Evolutionary conservation across 202 grass and related monocot genomes (phyloP).

Genomic region (Cymbopogon flexuosus): DNA sequence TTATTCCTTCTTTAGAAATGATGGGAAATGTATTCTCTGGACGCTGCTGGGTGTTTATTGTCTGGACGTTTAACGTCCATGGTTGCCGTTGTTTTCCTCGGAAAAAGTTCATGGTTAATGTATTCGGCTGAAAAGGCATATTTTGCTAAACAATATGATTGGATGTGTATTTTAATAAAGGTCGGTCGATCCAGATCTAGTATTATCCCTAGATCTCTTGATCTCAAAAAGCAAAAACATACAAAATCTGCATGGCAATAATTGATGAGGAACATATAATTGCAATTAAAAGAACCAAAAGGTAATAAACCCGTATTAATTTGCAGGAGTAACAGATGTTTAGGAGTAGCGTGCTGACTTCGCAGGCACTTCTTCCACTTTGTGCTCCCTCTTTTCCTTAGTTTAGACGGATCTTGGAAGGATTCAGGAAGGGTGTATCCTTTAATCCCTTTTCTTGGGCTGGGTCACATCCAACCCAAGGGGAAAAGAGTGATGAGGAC

Average conservation of each 20-base stretch:
- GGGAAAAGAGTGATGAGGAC: not conserved
- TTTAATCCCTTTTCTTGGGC: slow-evolving; percentile 27
- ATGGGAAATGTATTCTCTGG: slow-evolving; percentile 12
- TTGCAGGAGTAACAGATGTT: not conserved
- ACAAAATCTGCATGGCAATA: not conserved
- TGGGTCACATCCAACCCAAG: slow-evolving; percentile 33
- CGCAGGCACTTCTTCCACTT: not conserved
- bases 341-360: slow-evolving; percentile 22
- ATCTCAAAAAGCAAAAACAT: not conserved
- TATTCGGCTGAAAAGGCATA: slow-evolving; percentile 2
- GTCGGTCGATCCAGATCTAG: not conserved
- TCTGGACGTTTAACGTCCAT: not conserved
- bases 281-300: slow-evolving; percentile 11
- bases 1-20: slow-evolving; percentile 21
- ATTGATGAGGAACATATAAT: not conserved
- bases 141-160: not conserved
- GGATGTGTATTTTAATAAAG: not conserved
- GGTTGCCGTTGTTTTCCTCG: not conserved
- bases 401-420: not conserved
- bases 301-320: not conserved
- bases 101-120: not conserved
- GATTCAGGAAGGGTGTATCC: not conserved
- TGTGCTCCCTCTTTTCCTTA: slow-evolving; percentile 6
- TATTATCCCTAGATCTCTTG: not conserved
- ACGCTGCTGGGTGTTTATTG: slow-evolving; percentile 21